Percentiles rank a stretch among this genome's conserved stretches.
Conservation (phyloP, 1,284 basidiomycete genomes). For the Porogramme epimiltina region DNA sequence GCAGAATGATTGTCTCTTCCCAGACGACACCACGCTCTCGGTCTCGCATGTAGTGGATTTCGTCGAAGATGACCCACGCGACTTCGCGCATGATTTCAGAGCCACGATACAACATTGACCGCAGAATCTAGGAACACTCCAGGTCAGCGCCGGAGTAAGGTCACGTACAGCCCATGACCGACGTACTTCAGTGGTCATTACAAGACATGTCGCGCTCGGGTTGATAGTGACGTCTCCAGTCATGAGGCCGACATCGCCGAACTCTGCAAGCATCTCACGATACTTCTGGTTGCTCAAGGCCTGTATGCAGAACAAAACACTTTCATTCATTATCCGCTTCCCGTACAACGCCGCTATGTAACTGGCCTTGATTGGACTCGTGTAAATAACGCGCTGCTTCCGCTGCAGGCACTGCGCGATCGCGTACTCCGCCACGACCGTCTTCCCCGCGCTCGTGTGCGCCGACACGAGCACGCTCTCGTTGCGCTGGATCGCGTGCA, state of each 20-base stretch:
- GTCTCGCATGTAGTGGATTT: conserved; percentile 99
- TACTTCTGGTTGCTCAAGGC: conserved; percentile 99
- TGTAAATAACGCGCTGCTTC: conserved; percentile 98
- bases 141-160: not conserved
- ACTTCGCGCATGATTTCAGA: conserved; percentile 99
- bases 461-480: conserved; percentile 99
- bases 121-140: conserved; percentile 74
- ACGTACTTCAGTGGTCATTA: conserved; percentile 98
- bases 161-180: not conserved
- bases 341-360: conserved; percentile 12
- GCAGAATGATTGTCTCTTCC: conserved; percentile 94
- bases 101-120: conserved; percentile 98
- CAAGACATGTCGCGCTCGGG: conserved; percentile 93
- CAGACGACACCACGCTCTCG: conserved; percentile 89
- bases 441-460: conserved; percentile 98
- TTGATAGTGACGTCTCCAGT: conserved; percentile 99
- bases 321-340: conserved; percentile 23
- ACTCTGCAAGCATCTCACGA: conserved; percentile 95
- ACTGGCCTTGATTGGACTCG: conserved; percentile 97
- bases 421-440: conserved; percentile 98
- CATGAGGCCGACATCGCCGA: conserved; percentile 98
- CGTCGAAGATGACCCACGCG: conserved; percentile 99
- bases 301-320: conserved; percentile 44
- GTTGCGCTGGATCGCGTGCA: conserved; percentile 94
- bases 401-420: conserved; percentile 94